Evolutionary conservation across 768 basidiomycete genomes (phyloP), one percentile per base, ranked within the genome.

Genomic region (Kockovaella imperatae): DNA sequence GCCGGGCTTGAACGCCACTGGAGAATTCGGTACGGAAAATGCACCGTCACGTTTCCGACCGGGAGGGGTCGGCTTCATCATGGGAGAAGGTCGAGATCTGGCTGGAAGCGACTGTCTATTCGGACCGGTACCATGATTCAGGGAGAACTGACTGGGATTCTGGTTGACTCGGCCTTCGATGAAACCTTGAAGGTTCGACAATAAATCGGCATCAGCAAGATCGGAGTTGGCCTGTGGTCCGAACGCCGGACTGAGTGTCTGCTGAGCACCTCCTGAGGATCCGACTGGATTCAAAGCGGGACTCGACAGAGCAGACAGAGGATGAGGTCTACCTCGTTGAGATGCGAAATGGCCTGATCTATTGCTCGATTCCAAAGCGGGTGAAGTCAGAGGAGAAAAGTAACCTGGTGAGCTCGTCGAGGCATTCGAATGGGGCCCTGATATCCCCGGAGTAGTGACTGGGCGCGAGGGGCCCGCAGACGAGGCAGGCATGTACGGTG

Each of bases 401-500:
- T 64, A 68, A 14, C 60, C 60, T 11, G 60, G 63, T 32, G 51
- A 57, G 11, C 6, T 10, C 31, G 31, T 10, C 10, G 31, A n/a
- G 14, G 23, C 40, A 29, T 18, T 31, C 1, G 13, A 29, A 2
- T 39, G 35, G 18, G 35, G 43, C 4, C 61, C 65, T 2, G 62
- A 60, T 41, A 50, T 35, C 28, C 49, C 61, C 8, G 60, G 57
- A 44, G 57, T 46, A 35, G 54, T 68, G 61, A 47, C 64, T 34
- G 35, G 59, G 50, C 54, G 55, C 11, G 51, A 47, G 18, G 59
- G 45, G 5, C 45, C 47, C 76, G 73, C 25, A 80, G 76, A 42
- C 78, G 56, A 41, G 43, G 82, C 78, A 8, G 55, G 38, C 30
- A 63, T 52, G 24, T 52, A 49, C 80, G 74, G 64, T 76, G 85